Evolutionary conservation across 2,329 filamentous ascomycete genomes (phyloP).

Genomic region (Pyrenophora graminea): DNA sequence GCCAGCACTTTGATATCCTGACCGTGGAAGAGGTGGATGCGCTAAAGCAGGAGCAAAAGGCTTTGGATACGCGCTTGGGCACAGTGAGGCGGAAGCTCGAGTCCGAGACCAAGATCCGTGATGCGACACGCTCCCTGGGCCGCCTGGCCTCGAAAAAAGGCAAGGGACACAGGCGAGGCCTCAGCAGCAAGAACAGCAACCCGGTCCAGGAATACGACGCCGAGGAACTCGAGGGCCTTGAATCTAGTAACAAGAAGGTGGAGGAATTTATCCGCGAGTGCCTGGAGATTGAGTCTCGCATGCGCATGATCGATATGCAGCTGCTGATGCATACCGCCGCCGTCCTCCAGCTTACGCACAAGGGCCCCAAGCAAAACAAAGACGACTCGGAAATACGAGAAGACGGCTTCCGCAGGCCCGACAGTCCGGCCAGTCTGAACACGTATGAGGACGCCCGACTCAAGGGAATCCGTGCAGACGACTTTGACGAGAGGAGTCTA

Average conservation of each 20-base stretch:
- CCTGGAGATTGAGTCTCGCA: constrained; percentile 76
- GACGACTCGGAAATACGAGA: constrained; percentile 48
- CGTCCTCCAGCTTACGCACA: constrained; percentile 88
- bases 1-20: constrained; percentile 80
- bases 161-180: constrained; percentile 54
- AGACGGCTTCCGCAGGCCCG: constrained; percentile 57
- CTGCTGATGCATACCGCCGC: constrained; percentile 90
- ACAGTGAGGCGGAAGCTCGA: constrained; percentile 80
- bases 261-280: constrained; percentile 83
- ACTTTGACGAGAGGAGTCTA: constrained; percentile 77
- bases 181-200: constrained; percentile 54
- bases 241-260: constrained; percentile 76
- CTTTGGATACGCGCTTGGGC: constrained; percentile 76
- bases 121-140: constrained; percentile 86
- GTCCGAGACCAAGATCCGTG: constrained; percentile 90
- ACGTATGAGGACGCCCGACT: constrained; percentile 62
- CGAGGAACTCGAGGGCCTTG: constrained; percentile 72
- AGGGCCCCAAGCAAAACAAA: constrained; percentile 66
- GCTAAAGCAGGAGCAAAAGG: constrained; percentile 82
- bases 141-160: constrained; percentile 72
- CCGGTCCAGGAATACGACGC: constrained; percentile 39
- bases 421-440: constrained; percentile 77
- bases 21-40: constrained; percentile 90
- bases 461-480: constrained; percentile 60
- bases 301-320: constrained; percentile 72